These are phyloP conservation scores for Przewalskia tangutica DNA, from an alignment of 257 asterid genomes.

Conservation along the genomic window DNA sequence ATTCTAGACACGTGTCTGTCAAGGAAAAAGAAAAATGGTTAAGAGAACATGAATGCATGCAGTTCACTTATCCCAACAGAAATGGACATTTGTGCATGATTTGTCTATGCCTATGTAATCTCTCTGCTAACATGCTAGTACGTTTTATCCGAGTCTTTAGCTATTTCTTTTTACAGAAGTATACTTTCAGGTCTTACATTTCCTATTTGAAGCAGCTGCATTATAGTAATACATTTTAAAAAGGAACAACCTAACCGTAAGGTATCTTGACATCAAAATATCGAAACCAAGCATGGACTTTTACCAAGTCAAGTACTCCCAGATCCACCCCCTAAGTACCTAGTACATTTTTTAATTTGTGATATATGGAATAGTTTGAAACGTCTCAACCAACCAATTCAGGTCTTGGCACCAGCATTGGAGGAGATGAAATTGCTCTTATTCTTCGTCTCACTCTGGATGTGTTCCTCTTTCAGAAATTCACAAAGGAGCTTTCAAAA, in stretches of 20 bases:
- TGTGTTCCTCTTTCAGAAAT: slow-evolving; percentile 9
- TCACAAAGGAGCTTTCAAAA: slow-evolving; percentile 16
- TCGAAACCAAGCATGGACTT: not conserved
- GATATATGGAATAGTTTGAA: not conserved
- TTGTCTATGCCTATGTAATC: no score
- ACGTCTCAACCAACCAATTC: not conserved
- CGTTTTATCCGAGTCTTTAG: not conserved
- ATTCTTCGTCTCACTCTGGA: slow-evolving; percentile 1
- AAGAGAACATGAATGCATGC: no score
- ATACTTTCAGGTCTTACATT: not conserved
- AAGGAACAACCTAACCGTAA: not conserved
- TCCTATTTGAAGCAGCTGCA: not conserved
- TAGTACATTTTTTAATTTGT: not conserved
- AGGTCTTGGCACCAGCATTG: not conserved
- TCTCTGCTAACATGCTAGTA: no score
- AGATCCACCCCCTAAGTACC: not conserved
- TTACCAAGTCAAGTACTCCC: not conserved
- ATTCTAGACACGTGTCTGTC: no score
- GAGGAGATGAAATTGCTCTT: slow-evolving; percentile 2
- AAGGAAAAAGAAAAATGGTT: not conserved
- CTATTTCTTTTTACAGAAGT: not conserved
- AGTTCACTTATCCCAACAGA: not conserved
- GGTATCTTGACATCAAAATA: not conserved
- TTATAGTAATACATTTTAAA: not conserved
- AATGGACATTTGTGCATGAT: not conserved